Evolutionary conservation across 352 stramenopile genomes (phyloP).

Genomic region (Globisporangium middletonii): DNA sequence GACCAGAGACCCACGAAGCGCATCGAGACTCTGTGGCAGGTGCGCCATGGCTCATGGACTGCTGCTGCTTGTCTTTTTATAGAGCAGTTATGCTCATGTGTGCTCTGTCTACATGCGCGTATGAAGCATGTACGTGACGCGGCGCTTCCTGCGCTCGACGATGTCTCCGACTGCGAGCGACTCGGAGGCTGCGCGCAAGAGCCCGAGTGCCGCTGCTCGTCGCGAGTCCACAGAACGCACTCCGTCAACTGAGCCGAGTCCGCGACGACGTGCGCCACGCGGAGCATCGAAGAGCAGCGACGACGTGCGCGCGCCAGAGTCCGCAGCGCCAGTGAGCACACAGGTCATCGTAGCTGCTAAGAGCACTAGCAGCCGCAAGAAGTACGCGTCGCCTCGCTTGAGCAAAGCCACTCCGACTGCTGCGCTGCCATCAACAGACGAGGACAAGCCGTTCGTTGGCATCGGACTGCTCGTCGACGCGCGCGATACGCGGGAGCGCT

Average conservation of each 20-base stretch:
- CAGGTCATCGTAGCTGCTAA: rapidly evolving
- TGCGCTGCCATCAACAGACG: neutral
- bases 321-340: constrained; percentile 2
- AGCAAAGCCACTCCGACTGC: neutral
- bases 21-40: neutral
- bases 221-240: too few relatives aligned
- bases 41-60: too few relatives aligned
- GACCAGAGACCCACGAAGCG: neutral
- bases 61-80: constrained; percentile 8
- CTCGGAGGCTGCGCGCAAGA: neutral
- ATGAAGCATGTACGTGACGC: constrained; percentile 62
- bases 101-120: too few relatives aligned
- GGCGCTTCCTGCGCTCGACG: constrained; percentile 53
- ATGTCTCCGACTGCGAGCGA: constrained; percentile 11
- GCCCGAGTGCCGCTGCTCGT: constrained; percentile 12
- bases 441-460: constrained; percentile 17
- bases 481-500: constrained; percentile 42
- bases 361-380: constrained; percentile 8
- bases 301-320: constrained; percentile 9
- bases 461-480: constrained; percentile 55
- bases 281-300: constrained; percentile 4
- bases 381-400: constrained; percentile 10
- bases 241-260: constrained; percentile 2
- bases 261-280: constrained; percentile 1
- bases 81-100: constrained; percentile 11